Base-by-base conservation (phyloP, 768 basidiomycete genomes). In the Lactarius trivialis region DNA sequence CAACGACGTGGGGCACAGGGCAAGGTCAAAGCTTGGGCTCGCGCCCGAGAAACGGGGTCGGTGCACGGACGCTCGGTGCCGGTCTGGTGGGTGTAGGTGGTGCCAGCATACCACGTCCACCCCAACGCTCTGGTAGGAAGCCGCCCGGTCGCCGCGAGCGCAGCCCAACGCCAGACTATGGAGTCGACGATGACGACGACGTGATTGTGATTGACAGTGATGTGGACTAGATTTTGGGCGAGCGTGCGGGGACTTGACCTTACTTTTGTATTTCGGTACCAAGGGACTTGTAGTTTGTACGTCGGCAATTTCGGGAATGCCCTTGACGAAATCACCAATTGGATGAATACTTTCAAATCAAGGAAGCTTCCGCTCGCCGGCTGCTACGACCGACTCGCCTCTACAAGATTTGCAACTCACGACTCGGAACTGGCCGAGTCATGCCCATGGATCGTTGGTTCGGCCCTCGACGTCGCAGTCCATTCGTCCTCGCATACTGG, bases 131-230 rank as follows among this genome's bases (percentile, higher is more conserved):
- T 60, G 73, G 75, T 59, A 74, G 75, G 65, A 69, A 71, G 69
- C 62, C 58, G 1, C 58, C 45, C 21, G 51, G 30, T n/a, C 45
- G 36, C 21, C 45, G 36, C 21, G 77, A 77, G 68, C 67, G 66
- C 64, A 88, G 83, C 71, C 89, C 85, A 34, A 81, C 85, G n/a
- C 90, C 86, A 15, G 89, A 90, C 69, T 91, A 83, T 79, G 89
- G 87, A 32, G 85, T 91, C n/a, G 88, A 89, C 64, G 88, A 90
- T 39, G 89, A 91, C 55, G 73, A 77, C 53, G 88, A 89, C 60
- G 82, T 87, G 49, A 91, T 93, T 61, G 86, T 85, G 73, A 86
- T 93, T 70, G 90, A 94, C 70, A 90, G 88, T 66, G 92, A 93
- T 71, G 45, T 60, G 53, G 62, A 63, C 53, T 64, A 55, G 24